Base-by-base conservation (phyloP, 306 rosid genomes). In the Begonia peltatifolia region DNA sequence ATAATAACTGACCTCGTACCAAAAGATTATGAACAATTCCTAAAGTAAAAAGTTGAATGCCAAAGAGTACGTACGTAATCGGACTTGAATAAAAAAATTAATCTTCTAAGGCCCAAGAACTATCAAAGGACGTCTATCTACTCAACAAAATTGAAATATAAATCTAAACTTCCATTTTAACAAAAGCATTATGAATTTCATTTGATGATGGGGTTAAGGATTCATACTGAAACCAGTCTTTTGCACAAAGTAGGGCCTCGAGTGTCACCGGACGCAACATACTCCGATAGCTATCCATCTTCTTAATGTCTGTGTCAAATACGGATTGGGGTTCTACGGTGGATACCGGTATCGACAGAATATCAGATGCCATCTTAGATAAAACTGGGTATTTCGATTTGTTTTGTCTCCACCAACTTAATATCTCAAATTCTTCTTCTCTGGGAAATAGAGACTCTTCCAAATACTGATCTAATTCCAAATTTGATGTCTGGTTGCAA, bases 391-490 rank as follows among this genome's bases (percentile, higher is more conserved):
- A 90, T 68, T 65, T 83, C 7, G 43, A 18, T 63, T 66, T 77
- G 65, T 85, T 74, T 35, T 56, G 50, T 56, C 56, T 82, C 97
- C 97, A 90, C 97, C 97, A 90, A 48, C 57, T 73, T 73, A 85
- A 56, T 55, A 85, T 66, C 49, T 90, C 92, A 15, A 90, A 85
- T 46, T 80, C 82, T 50, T 43, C 63, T 41, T 20, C 70, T 35
- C 42, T 58, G 9, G 81, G 71, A 20, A 71, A 61, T 50, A 68
- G 52, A 48, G 79, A 61, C 61, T 85, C 97, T 73, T 90, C 97
- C 63, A 90, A 68, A 60, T 90, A 90, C 67, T 81, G 84, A 53
- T 85, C 97, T 71, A 90, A 65, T 62, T 90, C 97, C 8, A 94
- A 78, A 74, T 82, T 83, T 60, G 68, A 70, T 63, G 62, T 76